Base-by-base conservation (phyloP, 2,329 filamentous ascomycete genomes). In the Neofusicoccum sp. region DNA sequence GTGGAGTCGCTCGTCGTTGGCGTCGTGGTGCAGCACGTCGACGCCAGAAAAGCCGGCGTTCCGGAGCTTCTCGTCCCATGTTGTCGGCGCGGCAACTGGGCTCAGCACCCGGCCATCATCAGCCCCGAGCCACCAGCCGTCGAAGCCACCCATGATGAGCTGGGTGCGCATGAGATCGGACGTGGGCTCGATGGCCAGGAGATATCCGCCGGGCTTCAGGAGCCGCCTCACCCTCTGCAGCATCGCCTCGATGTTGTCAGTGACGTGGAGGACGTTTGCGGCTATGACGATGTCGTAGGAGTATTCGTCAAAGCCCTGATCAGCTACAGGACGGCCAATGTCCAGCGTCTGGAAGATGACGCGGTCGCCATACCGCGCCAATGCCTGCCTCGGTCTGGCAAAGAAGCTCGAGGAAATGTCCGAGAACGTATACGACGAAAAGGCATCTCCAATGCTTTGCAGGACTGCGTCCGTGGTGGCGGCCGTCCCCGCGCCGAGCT, bases 181-280 rank as follows among this genome's bases (percentile, higher is more conserved):
- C 2, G 70, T 6, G 66, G 64, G 29, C 69, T 48, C 44, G 1
- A 48, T 39, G 65, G 62, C 72, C 66, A 83, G 33, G 0, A 85
- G 67, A 22, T 78, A 75, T 0, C 82, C 82, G 1, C 77, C 79
- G 0, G 81, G 78, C 16, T 66, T 68, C 0, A 73, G 63, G 1
- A 74, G 58, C 8, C 43, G 34, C 4, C 69, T 64, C 0, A 64
- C 41, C 33, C 69, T 64, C 2, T 14, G 2, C 29, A 71, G 12
- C 0, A 67, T 65, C 6, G 61, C 11, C 4, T 64, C 48, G 9
- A 67, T 41, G 4, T 61, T 34, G 1, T 34, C 9, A 0, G 65
- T 67, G 1, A 67, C 67, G 9, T 63, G 64, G 2, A 50, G 44
- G 7, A 69, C 67, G n/a, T 65, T 56, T 16, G 31, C 48, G 43